Base-by-base conservation (phyloP, 495 filamentous ascomycete genomes). In the Podospora appendiculata region DNA sequence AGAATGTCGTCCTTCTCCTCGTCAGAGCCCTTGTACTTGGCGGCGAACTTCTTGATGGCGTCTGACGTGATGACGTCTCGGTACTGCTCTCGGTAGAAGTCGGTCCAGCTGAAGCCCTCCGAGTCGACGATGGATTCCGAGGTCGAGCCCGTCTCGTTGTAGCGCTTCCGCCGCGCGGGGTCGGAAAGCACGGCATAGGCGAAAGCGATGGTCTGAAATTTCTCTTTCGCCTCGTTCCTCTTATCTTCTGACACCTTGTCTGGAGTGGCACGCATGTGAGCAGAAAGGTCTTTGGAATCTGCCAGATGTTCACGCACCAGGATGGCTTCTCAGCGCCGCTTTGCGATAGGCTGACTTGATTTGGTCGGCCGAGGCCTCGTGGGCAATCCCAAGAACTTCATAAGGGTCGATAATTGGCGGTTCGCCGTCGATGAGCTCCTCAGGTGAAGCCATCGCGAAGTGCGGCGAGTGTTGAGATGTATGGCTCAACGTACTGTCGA, bases 161-260 rank as follows among this genome's bases (percentile, higher is more conserved):
- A 98, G 52, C 89, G 84, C 46, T 79, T 79, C 47, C 92, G 86
- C 34, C 91, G 81, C 4, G 74, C 71, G 9, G 81, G 71, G 52
- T 95, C 88, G 25, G 89, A 96, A 43, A 98, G 82, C 44, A 98
- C 84, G 14, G 88, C 90, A 61, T 97, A 95, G 41, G 94, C 91
- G 55, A 96, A 91, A 9, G 91, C 93, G 58, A 97, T 83, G 48
- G 83, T 73, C 64, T 97, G 93, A 74, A 98, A 98, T 36, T 79
- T 83, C 46, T 72, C 64, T 56, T 93, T 82, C 8, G 94, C 91
- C 48, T 76, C 70, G 8, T 80, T 75, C 60, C 85, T 87, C 35
- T 80, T 66, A 35, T 80, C 75, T 1, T 78, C 70, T 41, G 79
- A 47, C 13, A 82, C 86, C 65, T 96, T 95, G 75, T 95, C 92